These are phyloP conservation scores for Huntiella decipiens DNA, from an alignment of 2,329 filamentous ascomycete genomes.

Conservation along the genomic window DNA sequence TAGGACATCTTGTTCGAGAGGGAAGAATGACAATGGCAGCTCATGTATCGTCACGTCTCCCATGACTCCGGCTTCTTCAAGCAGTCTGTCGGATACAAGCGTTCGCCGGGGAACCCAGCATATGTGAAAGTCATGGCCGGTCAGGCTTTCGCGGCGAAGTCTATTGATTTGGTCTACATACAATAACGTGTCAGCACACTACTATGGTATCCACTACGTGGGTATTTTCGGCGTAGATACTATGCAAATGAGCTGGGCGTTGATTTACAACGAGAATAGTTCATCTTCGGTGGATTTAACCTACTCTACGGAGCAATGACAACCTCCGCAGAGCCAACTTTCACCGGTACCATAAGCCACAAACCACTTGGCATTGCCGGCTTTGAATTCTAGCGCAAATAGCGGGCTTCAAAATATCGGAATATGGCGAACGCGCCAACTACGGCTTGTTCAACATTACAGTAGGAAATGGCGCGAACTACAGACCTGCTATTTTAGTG, in stretches of 20 bases:
- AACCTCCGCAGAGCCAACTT: constrained; percentile 2
- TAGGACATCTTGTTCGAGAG: constrained; percentile 74
- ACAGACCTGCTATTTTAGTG: constrained; percentile 71
- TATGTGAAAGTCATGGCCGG: constrained; percentile 88
- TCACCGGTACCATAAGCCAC: background rate
- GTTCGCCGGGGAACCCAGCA: constrained; percentile 92
- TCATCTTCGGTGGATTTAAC: constrained; percentile 1
- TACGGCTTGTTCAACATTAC: too few species aligned
- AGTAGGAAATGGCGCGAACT: background rate
- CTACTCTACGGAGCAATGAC: background rate
- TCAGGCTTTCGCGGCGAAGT: constrained; percentile 69
- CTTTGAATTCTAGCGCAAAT: background rate
- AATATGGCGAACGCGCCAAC: too few species aligned
- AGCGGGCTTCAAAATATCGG: background rate
- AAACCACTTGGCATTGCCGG: background rate
- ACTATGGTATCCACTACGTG: constrained; percentile 4
- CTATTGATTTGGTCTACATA: constrained; percentile 69
- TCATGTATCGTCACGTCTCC: constrained; percentile 83
- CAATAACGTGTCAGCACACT: constrained; percentile 4
- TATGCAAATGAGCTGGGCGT: constrained; percentile 2
- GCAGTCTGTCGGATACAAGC: constrained; percentile 70
- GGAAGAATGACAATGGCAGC: constrained; percentile 75
- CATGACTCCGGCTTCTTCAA: constrained; percentile 83
- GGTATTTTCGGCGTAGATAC: background rate
- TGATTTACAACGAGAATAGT: background rate